Evolutionary conservation across 2,329 filamentous ascomycete genomes (phyloP), one percentile per base, ranked within the genome.

Genomic region (Fusarium sp.): DNA sequence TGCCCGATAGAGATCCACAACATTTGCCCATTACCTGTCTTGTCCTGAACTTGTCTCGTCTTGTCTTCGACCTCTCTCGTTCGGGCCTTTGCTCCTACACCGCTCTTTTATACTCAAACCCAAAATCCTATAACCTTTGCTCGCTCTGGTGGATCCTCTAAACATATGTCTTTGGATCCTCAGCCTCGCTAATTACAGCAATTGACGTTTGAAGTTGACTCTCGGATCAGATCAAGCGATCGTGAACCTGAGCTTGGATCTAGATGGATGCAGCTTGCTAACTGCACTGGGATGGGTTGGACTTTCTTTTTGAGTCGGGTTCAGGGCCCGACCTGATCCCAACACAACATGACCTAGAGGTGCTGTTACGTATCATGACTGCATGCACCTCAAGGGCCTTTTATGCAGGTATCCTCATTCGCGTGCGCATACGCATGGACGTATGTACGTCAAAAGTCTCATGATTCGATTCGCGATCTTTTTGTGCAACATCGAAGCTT

Each of bases 281-380:
- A 67, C 57, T 56, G 51, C 41, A 69, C 42, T 66, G 18, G 62
- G 55, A 18, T 67, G 52, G 45, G 37, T 56, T 51, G 47, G 34
- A 30, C 47, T 40, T 70, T 52, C 51, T 55, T 69, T 58, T 51
- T 46, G 52, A 49, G 57, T 57, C 54, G 51, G 59, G 59, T 58
- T 63, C 65, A 50, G 60, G 62, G 49, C 66, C 72, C 52, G 56
- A 62, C 58, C 65, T 69, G 56, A 60, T 57, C 63, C 57, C 42
- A 49, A 70, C 57, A 60, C 51, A 51, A 40, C 34, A 51, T 36
- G 34, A 18, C 34, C 47, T 51, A 46, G 62, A 67, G 66, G 67
- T 54, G 55, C 55, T 72, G 71, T 72, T 71, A 69, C 72, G 59
- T 71, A 74, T 72, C 71, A 66, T 72, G 65, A 62, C 62, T 74